Evolutionary conservation across 768 basidiomycete species (phyloP).

Genomic region (Psilocybe tampanensis): DNA sequence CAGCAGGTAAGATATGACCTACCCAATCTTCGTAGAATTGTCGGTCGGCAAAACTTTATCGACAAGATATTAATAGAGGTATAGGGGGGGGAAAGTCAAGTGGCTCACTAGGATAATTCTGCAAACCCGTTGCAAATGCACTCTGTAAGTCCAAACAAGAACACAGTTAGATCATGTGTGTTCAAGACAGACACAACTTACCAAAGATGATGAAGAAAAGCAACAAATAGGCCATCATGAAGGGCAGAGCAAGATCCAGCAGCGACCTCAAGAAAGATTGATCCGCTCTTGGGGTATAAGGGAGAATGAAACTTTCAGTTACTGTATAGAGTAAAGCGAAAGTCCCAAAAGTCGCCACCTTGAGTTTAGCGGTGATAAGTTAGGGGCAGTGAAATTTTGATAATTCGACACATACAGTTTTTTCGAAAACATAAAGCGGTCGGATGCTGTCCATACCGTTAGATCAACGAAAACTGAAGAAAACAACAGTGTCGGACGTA

Average conservation of each 20-base stretch:
- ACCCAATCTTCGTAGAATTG: conserved; percentile 99
- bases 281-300: conserved; percentile 67
- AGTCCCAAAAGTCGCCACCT: conserved; percentile 91
- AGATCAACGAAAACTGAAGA: background rate
- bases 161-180: background rate
- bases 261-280: conserved; percentile 77
- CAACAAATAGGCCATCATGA: conserved; percentile 90
- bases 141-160: conserved; percentile 48
- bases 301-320: conserved; percentile 92
- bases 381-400: conserved; percentile 27
- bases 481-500: conserved; percentile 32
- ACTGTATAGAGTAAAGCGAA: conserved; percentile 93
- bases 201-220: conserved; percentile 88
- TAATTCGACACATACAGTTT: conserved; percentile 51
- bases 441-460: conserved; percentile 50
- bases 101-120: conserved; percentile 79
- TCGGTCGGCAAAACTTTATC: conserved; percentile 86
- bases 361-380: background rate
- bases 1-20: conserved; percentile 14
- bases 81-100: background rate
- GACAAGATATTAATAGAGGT: conserved; percentile 3
- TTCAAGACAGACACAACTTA: conserved; percentile 29
- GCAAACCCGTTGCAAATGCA: conserved; percentile 98
- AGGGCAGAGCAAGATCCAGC: conserved; percentile 87
- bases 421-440: conserved; percentile 82